Base-by-base conservation (phyloP, 208 protist genomes). In the Leishmania amazonensis region DNA sequence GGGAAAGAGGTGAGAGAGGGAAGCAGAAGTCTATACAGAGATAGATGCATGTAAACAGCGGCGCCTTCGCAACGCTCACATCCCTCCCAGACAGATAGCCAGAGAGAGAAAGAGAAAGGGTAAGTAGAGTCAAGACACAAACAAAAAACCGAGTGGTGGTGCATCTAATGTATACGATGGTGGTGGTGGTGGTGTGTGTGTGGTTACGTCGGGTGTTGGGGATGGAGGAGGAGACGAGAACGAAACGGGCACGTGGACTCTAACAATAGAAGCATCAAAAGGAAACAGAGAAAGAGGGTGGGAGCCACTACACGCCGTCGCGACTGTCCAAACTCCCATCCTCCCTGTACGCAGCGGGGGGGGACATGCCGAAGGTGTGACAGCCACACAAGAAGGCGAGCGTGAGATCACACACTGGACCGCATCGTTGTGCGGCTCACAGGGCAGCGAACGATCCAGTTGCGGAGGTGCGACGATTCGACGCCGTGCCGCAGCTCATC, bases 401-500 rank as follows among this genome's bases (percentile, higher is more conserved):
- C n/a, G 5, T 21, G 15, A 15, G 51, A 54, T 17, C 35, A 76
- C 47, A 17, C n/a, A 21, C 35, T 58, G 72, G 24, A 74, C 24
- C 54, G 68, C 42, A 24, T 58, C 51, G 58, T 6, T 3, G 9
- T 31, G 74, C 45, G n/a, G 1, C n/a, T 68, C n/a, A 83, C 31
- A 78, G n/a, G 38, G 65, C 38, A 8, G 24, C 54, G 11, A 62
- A 71, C 9, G 78, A 83, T 7, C 57, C 74, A 24, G 76, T 78
- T 0, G 60, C 78, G 28, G 82, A 75, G 35, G 82, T 85, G 54
- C 72, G 78, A 0, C 82, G 82, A 75, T 85, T 82, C n/a, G 82
- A 85, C 31, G 31, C 51, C 19, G 82, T 85, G 51, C 82, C 82
- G 64, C 45, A 82, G 77, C 82, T 85, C 78, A 60, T 42, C 72